phyloP scores from a whole-genome alignment of 2,329 filamentous ascomycete species.

The Hirsutella thompsonii region DNA sequence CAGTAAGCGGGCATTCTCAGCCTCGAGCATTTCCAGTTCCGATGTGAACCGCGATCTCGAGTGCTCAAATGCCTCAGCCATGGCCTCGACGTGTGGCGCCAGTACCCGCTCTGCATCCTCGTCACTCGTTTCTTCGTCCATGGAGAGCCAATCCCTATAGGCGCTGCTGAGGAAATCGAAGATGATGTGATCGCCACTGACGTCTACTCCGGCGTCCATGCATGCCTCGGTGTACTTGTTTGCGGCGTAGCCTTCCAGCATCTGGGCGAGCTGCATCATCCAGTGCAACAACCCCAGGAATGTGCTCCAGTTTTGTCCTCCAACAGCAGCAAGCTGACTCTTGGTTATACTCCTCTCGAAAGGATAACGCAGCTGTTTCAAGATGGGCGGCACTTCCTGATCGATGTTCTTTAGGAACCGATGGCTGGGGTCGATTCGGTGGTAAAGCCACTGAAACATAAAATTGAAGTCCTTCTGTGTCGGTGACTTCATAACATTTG shows the following conservation, averaged over 20 bases:
- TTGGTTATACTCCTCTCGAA: slow-evolving; percentile 95
- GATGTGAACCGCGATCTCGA: slow-evolving; percentile 76
- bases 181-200: slow-evolving; percentile 82
- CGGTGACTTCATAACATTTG: slow-evolving; percentile 83
- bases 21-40: slow-evolving; percentile 75
- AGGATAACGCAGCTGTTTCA: slow-evolving; percentile 89
- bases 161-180: slow-evolving; percentile 84
- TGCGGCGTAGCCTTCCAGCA: slow-evolving; percentile 71
- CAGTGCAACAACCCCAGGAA: slow-evolving; percentile 91
- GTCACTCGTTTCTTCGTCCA: slow-evolving; percentile 78
- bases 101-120: slow-evolving; percentile 71
- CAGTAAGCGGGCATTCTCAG: slow-evolving; percentile 66
- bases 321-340: slow-evolving; percentile 86
- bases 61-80: slow-evolving; percentile 78
- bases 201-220: slow-evolving; percentile 74
- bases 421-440: slow-evolving; percentile 87
- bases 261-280: slow-evolving; percentile 96
- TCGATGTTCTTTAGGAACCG: slow-evolving; percentile 91
- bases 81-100: slow-evolving; percentile 70
- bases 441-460: slow-evolving; percentile 98
- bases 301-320: slow-evolving; percentile 92
- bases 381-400: slow-evolving; percentile 79
- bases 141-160: slow-evolving; percentile 86
- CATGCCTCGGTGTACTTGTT: slow-evolving; percentile 86
- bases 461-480: slow-evolving; percentile 97